These are phyloP conservation scores for Colletotrichum spinosum DNA, from an alignment of 2,329 filamentous ascomycete species.

Conservation along the genomic window DNA sequence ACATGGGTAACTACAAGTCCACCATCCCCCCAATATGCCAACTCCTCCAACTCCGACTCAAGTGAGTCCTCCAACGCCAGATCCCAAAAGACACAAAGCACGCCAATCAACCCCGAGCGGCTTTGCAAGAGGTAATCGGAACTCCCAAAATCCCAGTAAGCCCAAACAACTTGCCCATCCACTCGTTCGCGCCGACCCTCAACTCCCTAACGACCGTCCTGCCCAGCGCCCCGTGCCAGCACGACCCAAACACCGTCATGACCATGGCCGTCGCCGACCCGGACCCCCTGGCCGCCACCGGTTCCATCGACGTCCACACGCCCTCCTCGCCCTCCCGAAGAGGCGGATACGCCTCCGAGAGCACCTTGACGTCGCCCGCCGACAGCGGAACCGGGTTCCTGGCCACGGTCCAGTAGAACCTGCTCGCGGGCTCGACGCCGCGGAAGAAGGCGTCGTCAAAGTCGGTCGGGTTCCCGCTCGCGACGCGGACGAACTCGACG, in stretches of 20 bases:
- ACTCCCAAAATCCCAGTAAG: constrained; percentile 41
- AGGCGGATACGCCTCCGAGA: constrained; percentile 29
- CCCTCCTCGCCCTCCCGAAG: constrained; percentile 15
- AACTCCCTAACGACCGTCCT: constrained; percentile 37
- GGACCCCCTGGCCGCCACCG: constrained; percentile 17
- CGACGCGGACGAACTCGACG: constrained; percentile 43
- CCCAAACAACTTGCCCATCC: constrained; percentile 41
- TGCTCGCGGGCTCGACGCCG: constrained; percentile 40
- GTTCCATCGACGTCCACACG: constrained; percentile 16
- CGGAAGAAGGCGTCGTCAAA: constrained; percentile 45
- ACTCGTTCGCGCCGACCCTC: constrained; percentile 41
- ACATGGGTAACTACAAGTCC: too few relatives aligned
- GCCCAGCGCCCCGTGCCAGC: constrained; percentile 25
- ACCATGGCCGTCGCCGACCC: constrained; percentile 5
- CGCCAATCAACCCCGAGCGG: not conserved
- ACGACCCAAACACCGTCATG: constrained; percentile 12
- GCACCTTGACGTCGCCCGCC: constrained; percentile 12
- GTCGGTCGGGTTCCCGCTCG: constrained; percentile 35
- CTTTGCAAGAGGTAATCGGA: constrained; percentile 26
- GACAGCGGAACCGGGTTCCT: not conserved
- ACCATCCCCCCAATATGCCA: too few relatives aligned
- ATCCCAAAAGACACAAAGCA: not conserved
- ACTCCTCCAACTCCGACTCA: too few relatives aligned
- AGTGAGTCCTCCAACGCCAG: too few relatives aligned
- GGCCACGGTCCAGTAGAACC: constrained; percentile 43